Base-by-base conservation (phyloP, 2,329 filamentous ascomycete species). In the Aspergillus awamori region DNA sequence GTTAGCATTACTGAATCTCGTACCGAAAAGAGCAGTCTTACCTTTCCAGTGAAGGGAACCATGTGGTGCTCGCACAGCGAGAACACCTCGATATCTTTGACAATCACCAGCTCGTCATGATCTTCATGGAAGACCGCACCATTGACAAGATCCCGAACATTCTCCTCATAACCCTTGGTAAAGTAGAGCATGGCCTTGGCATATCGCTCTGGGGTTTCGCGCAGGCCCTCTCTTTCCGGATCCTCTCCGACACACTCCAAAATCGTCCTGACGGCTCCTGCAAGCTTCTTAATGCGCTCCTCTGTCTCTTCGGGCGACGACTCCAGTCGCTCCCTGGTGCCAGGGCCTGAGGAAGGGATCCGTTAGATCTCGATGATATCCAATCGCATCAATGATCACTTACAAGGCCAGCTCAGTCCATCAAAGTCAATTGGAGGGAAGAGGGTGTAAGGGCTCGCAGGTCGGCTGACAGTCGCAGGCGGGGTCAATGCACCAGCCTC, bases 1-100 rank as follows among this genome's bases (percentile, higher is more conserved):
- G 59, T 67, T 53, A 65, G 63, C 47, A 53, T 39, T 22, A 15
- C 6, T 13, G 2, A 10, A 17, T 4, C n/a, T 13, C 4, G 2
- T 8, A 17, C 10, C 26, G 30, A 22, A 8, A 2, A 39, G 13
- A 28, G 15, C 15, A 15, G 20, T 64, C 75, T 53, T 82, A 93
- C 92, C 86, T 97, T 98, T 71, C 95, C 95, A 3, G 87, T 94
- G 72, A 99, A 99, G 0, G 95, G 95, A 7, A 99, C 94, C 74
- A 99, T 85, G 74, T 99, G 95, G 76, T 99, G 95, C 81, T 99
- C 95, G 82, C 95, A 99, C 47, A 98, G 82, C 65, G 90, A 94
- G 77, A 93, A 96, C 11, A 98, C 87, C 74, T 97, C 93, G 71
- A 99, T 98, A 72, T 98, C 93, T 80, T 96, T 97, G 61, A 99